Conservation (phyloP, 2,329 filamentous ascomycete species). For the Cladosporium phlei region DNA sequence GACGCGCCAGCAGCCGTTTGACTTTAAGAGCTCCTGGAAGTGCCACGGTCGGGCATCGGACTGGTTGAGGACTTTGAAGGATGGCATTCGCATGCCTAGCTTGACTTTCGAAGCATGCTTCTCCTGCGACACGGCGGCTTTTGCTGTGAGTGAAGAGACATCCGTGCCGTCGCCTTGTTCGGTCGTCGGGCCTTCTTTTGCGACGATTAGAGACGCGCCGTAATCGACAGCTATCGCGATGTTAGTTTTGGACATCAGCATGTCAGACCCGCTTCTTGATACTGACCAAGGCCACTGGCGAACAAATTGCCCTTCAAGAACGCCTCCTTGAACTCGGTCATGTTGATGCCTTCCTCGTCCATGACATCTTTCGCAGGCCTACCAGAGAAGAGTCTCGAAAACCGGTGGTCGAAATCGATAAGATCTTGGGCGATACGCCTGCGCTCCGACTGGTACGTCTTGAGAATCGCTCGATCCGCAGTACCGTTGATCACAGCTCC, state of each 20-base stretch:
- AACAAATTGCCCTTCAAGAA: conserved; percentile 59
- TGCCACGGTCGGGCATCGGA: conserved; percentile 53
- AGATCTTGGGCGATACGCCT: conserved; percentile 58
- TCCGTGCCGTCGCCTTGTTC: conserved; percentile 48
- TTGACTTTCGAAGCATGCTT: conserved; percentile 35
- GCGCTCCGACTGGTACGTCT: conserved; percentile 49
- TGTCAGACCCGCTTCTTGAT: neutral
- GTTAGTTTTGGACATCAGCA: no score
- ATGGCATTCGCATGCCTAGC: conserved; percentile 56
- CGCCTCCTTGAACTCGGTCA: conserved; percentile 58
- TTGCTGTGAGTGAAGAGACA: conserved; percentile 25
- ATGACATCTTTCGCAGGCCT: conserved; percentile 56
- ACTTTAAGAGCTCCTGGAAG: conserved; percentile 52
- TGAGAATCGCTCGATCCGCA: no score
- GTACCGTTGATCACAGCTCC: no score
- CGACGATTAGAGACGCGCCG: conserved; percentile 51
- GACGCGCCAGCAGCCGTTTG: conserved; percentile 56
- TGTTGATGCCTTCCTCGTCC: conserved; percentile 57
- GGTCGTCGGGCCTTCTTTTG: conserved; percentile 44
- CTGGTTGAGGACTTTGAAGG: conserved; percentile 57
- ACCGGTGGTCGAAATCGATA: conserved; percentile 56
- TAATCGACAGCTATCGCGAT: conserved; percentile 50
- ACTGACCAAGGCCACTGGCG: conserved; percentile 48
- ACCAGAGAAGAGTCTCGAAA: conserved; percentile 53
- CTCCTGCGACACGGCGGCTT: neutral